Base-by-base conservation (phyloP, 306 rosid genomes). In the Oxytropis ochrocephala region DNA sequence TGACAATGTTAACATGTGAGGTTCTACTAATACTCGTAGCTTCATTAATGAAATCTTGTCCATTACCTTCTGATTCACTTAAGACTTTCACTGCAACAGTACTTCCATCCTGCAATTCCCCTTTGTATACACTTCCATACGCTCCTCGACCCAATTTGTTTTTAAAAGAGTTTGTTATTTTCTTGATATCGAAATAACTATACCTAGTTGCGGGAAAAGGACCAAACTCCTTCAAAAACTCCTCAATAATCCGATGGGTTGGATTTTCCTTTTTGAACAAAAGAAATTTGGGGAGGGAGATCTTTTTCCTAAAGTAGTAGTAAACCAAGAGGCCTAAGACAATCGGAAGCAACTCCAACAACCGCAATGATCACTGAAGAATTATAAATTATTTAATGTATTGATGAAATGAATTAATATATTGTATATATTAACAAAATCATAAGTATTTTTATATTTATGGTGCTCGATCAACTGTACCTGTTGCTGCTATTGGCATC, bases 31-130 rank as follows among this genome's bases (percentile, higher is more conserved):
- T 83, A 32, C 84, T 74, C 5, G 77, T 80, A 27, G 80, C 83
- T 54, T 84, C 85, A 11, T 80, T 80, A 43, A 84, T 74, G 46
- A 84, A 84, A 5, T 78, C 85, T 16, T 84, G 74, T 0, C 81
- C 83, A 1, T 67, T 38, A 4, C 51, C 77, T 42, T 75, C 70
- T 4, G 53, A 36, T 43, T 75, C 55, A 49, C 42, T 78, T 44
- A 80, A 41, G 4, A 78, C 35, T 58, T 80, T 84, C n/a, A 80
- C 81, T 0, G 85, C 85, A 5, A 84, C 88, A 2, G 5, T 44
- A 27, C 44, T 1, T 3, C 76, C 83, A 67, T 84, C 71, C 0
- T 29, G 2, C 24, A 80, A 50, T 41, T 52, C 75, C 1, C 88
- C 88, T 60, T 66, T 84, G 70, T 77, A 84, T 1, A 84, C 88